Conservation (phyloP, 192 early-diverging fungal species). For the Mortierella alpina region DNA sequence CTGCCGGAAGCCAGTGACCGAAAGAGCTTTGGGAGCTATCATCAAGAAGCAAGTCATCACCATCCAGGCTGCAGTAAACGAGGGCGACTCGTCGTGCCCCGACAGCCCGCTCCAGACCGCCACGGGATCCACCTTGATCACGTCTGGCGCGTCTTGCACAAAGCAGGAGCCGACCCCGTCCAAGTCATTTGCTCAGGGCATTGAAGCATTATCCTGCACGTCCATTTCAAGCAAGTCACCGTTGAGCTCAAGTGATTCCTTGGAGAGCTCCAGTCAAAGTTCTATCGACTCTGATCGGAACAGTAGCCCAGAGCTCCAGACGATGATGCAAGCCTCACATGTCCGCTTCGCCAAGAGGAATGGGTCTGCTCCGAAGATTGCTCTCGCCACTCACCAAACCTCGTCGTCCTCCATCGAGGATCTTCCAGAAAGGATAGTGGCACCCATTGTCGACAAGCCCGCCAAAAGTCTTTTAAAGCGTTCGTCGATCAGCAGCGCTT, state of each 20-base stretch:
- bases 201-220: no score
- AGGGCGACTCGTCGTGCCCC: not conserved
- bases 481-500: not conserved
- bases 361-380: slow-evolving; percentile 24
- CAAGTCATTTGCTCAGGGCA: not conserved
- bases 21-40: slow-evolving; percentile 42
- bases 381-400: not conserved
- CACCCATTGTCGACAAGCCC: slow-evolving; percentile 4
- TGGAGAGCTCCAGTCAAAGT: no score
- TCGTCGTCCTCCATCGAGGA: not conserved
- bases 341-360: slow-evolving; percentile 46
- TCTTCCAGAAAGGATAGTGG: no score
- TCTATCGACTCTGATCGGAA: not conserved
- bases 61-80: slow-evolving; percentile 18
- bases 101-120: not conserved
- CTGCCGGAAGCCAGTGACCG: slow-evolving; percentile 48
- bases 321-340: slow-evolving; percentile 17
- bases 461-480: slow-evolving; percentile 38
- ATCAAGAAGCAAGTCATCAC: slow-evolving; percentile 45
- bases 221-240: no score
- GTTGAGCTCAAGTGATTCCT: no score
- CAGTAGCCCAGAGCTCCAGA: not conserved
- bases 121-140: not conserved
- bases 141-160: not conserved
- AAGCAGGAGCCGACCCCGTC: not conserved